A percentile compares a stretch with the other conserved stretches of the same genome.
Evolutionary conservation across 1,284 basidiomycete species (phyloP).

Genomic region (Leccinum fuscescens): DNA sequence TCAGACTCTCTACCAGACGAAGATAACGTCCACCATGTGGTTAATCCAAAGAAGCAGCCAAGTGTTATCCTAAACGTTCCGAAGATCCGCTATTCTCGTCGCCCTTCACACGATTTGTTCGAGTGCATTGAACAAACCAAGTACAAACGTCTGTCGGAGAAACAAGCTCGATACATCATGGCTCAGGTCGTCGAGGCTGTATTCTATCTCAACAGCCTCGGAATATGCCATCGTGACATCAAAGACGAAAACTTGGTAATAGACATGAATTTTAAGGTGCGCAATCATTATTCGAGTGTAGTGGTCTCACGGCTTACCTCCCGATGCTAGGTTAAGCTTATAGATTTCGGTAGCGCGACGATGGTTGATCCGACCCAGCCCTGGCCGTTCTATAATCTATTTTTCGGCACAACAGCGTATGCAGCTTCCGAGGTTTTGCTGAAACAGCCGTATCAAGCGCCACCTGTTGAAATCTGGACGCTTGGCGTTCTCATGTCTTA

Average conservation of each 20-base stretch:
- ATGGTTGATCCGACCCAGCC: slow-evolving; percentile 67
- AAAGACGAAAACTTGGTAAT: slow-evolving; percentile 94
- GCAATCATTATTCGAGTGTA: slow-evolving; percentile 4
- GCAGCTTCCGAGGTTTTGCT: slow-evolving; percentile 80
- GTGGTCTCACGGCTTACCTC: slow-evolving; percentile 4
- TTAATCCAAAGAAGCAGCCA: slow-evolving; percentile 12
- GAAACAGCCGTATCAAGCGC: slow-evolving; percentile 71
- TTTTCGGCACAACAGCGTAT: slow-evolving; percentile 81
- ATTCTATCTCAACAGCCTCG: slow-evolving; percentile 70
- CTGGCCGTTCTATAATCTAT: slow-evolving; percentile 69
- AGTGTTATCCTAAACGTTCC: slow-evolving; percentile 18
- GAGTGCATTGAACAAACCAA: slow-evolving; percentile 89
- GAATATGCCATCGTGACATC: slow-evolving; percentile 88
- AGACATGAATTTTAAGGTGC: slow-evolving; percentile 68
- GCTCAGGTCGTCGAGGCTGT: slow-evolving; percentile 86
- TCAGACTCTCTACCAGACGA: slow-evolving; percentile 16
- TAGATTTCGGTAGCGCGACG: slow-evolving; percentile 90
- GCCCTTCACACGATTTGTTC: slow-evolving; percentile 87
- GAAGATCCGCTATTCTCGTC: slow-evolving; percentile 59
- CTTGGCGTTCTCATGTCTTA: slow-evolving; percentile 88
- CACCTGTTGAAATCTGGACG: slow-evolving; percentile 88
- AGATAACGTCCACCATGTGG: slow-evolving; percentile 6
- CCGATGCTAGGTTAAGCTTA: slow-evolving; percentile 75
- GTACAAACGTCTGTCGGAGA: slow-evolving; percentile 77
- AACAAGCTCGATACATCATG: slow-evolving; percentile 79